Base-by-base conservation (phyloP, 257 asterid genomes). In the Scutellaria minor region DNA sequence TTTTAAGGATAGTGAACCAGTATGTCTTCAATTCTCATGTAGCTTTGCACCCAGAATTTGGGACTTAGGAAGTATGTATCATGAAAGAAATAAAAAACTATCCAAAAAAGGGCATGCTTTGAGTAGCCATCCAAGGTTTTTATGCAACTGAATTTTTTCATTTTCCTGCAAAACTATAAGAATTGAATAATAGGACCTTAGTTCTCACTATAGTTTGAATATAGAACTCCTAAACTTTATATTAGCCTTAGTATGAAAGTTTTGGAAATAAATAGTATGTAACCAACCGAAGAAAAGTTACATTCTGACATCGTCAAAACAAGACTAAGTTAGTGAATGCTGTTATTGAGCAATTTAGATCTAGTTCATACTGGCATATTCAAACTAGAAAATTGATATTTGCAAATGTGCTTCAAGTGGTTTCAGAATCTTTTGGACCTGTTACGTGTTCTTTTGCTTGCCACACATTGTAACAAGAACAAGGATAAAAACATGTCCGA, bases 371-470 rank as follows among this genome's bases (percentile, higher is more conserved):
- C 11, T 0, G 53, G 9, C 56, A 20, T 44, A 7, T 37, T 57
- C 31, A 71, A 27, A 58, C 45, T 65, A 65, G 41, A 5, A 11
- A n/a, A 10, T n/a, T 44, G 55, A 64, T 18, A 22, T 18, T 44
- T 9, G 57, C 37, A 24, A 42, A 60, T 44, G 15, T 68, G 50
- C 48, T 64, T 67, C 7, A 44, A 54, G 56, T 56, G 56, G 45
- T 50, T n/a, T 35, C 42, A 31, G 63, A 51, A 73, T 11, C 13
- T 9, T 39, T 77, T 41, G 51, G 75, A 52, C 15, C 44, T 72
- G 27, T 58, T 45, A 13, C 12, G 27, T n/a, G 62, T 44, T 61
- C 18, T 55, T 48, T 65, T 35, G 18, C 70, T 56, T 44, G 20
- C 55, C 35, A 5, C 20, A 58, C 48, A 24, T 37, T 77, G 51